Conservation (phyloP, 2,329 filamentous ascomycete species). For the Chaetomium sp. region DNA sequence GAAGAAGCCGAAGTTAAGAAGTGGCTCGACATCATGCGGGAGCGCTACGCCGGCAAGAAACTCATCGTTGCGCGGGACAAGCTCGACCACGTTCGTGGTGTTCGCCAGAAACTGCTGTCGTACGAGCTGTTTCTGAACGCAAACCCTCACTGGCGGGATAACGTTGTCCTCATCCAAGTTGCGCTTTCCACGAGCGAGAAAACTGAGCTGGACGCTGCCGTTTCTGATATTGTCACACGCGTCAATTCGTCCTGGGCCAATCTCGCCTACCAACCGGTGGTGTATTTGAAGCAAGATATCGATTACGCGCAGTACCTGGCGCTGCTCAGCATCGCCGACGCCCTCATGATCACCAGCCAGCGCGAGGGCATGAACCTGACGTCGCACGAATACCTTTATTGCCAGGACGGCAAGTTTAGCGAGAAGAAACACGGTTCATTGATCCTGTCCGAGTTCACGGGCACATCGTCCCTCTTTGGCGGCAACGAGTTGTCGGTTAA, state of each 20-base stretch:
- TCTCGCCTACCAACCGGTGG: conserved; percentile 82
- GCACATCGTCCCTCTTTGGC: conserved; percentile 78
- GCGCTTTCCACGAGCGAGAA: conserved; percentile 87
- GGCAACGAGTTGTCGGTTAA: conserved; percentile 80
- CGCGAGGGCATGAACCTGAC: conserved; percentile 97
- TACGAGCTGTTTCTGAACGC: conserved; percentile 93
- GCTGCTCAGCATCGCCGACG: conserved; percentile 80
- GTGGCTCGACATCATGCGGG: conserved; percentile 74
- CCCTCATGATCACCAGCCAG: conserved; percentile 88
- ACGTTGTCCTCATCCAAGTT: conserved; percentile 87
- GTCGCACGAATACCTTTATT: conserved; percentile 88
- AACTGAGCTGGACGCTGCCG: conserved; percentile 75
- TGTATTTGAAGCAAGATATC: conserved; percentile 93
- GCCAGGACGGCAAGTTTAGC: conserved; percentile 72
- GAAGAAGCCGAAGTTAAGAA: conserved; percentile 64
- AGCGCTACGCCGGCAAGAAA: conserved; percentile 80
- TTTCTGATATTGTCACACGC: conserved; percentile 89
- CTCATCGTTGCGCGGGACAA: conserved; percentile 92
- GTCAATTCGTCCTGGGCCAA: conserved; percentile 91
- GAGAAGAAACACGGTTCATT: conserved; percentile 80
- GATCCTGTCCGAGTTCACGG: conserved; percentile 92
- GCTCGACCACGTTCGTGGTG: conserved; percentile 84
- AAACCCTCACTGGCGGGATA: conserved; percentile 82
- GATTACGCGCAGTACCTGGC: conserved; percentile 91
- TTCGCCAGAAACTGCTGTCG: conserved; percentile 85